phyloP scores from a whole-genome alignment of 2,329 filamentous ascomycete species.

The Aspergillus costaricaensis region DNA sequence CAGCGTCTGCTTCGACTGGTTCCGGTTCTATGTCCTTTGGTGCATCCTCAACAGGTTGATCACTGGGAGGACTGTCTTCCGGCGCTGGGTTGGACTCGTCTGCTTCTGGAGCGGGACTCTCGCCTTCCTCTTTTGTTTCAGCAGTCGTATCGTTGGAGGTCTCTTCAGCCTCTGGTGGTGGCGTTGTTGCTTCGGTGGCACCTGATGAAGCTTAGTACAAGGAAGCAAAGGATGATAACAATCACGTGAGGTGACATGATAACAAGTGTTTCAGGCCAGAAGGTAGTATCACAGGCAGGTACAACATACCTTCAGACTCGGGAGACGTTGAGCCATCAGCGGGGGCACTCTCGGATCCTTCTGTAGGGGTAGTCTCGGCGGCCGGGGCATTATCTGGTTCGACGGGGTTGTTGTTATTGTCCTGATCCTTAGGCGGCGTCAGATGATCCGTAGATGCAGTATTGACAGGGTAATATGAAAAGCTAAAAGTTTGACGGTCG shows the following conservation, averaged over 20 bases:
- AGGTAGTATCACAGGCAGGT: not conserved
- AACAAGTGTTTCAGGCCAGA: not conserved
- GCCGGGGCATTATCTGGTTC: conserved; percentile 28
- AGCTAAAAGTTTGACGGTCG: conserved; percentile 42
- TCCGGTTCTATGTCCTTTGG: conserved; percentile 15
- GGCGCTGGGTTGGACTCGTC: conserved; percentile 12
- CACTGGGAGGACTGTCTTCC: conserved; percentile 9
- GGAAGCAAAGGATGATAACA: not conserved
- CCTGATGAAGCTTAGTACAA: conserved; percentile 24
- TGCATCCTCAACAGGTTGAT: conserved; percentile 20
- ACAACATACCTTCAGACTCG: conserved; percentile 34
- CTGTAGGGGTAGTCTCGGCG: conserved; percentile 22
- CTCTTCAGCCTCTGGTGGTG: conserved; percentile 27
- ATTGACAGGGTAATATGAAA: conserved; percentile 40
- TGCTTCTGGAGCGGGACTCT: conserved; percentile 16
- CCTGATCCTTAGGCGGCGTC: conserved; percentile 41
- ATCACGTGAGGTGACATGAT: not conserved
- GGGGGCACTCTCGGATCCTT: conserved; percentile 26
- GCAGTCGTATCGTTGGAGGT: conserved; percentile 15
- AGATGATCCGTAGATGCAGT: conserved; percentile 33
- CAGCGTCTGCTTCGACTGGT: conserved; percentile 6
- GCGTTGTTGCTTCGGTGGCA: conserved; percentile 29
- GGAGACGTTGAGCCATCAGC: conserved; percentile 28
- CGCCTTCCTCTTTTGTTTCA: conserved; percentile 26
- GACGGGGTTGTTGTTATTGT: conserved; percentile 35